Evolutionary conservation across 73 alveolate species (phyloP), one percentile per base, ranked within the genome.

Genomic region (Paramecium pentaurelia): DNA sequence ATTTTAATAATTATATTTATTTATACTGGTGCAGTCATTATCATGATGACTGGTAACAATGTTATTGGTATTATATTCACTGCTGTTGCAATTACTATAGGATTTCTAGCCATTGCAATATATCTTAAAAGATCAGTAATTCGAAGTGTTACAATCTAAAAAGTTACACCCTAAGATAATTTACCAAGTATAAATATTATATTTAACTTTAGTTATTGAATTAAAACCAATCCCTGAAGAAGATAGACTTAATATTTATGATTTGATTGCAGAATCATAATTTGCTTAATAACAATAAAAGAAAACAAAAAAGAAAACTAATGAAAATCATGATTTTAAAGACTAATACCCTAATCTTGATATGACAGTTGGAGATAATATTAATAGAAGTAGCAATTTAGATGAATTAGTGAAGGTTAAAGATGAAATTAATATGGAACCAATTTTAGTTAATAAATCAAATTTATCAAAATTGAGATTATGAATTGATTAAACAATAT

Each of bases 361-460:
- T 22, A 54, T 54, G 70, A 54, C 70, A 54, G 22, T 54, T 16
- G 70, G 70, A n/a, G 70, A 54, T 6, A 18, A 18, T n/a, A 22
- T 22, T 22, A 54, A 54, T 54, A 54, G 32, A 54, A 54, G 70
- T 22, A 54, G 70, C 32, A 54, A 54, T 54, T 18, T 54, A 4
- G 70, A 54, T 6, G 70, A 54, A 22, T 54, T 54, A 54, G 70
- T 54, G 1, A 54, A 64, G 12, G 84, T 64, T 3, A 64, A 64
- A n/a, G 84, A 64, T 64, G 84, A 64, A 64, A 64, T 64, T 8
- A 64, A 64, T 64, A 64, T 64, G 84, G 84, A 64, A 64, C 84
- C 84, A 10, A 64, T 64, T 14, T 64, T 64, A 14, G 84, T 64
- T 12, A 64, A 64, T 32, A 64, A 27, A 64, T 64, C 84, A 1